Base-by-base conservation (phyloP, 78 protist species). In the Cavenderia fasciculata region DNA sequence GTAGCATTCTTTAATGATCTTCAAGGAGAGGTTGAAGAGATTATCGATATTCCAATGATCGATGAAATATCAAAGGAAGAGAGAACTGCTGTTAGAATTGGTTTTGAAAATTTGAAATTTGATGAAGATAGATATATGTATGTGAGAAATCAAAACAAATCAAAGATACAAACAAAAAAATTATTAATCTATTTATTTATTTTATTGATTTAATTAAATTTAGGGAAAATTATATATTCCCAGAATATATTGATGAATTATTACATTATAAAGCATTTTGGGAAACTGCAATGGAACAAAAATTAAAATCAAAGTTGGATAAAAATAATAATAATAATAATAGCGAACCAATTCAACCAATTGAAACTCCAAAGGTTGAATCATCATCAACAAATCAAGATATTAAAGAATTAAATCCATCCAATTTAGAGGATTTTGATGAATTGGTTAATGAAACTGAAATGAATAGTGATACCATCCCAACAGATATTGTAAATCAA, bases 81-180 rank as follows among this genome's bases (percentile, higher is more conserved):
- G 44, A 82, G 76, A 68, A 69, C 77, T 0, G 29, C 25, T 18
- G 74, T 68, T 57, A 65, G 90, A 68, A 57, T 11, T 34, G 47
- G 68, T 29, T 61, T 68, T 23, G 90, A 82, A 43, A 59, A 82
- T 57, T 16, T 57, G 19, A 66, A 69, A 54, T 82, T 82, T 43
- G 90, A 82, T 36, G 63, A 66, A 29, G 90, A 82, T 27, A 65
- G 90, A 82, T 82, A 68, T 57, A 82, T 82, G 90, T 63, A 61
- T 31, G 54, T 49, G 12, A 18, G 54, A 12, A 49, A 49, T 49
- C 54, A 49, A 49, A 12, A 49, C 14, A 12, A 49, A 12, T 49
- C 54, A 49, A 49, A 18, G 10, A 23, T 21, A 19, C 10, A 21
- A 19, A 21, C 21, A 21, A 12, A 52, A 52, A 10, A 21, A 21